Evolutionary conservation across 225 moss, liverwort and hornwort species (phyloP).

Genomic region (Polytrichum commune): DNA sequence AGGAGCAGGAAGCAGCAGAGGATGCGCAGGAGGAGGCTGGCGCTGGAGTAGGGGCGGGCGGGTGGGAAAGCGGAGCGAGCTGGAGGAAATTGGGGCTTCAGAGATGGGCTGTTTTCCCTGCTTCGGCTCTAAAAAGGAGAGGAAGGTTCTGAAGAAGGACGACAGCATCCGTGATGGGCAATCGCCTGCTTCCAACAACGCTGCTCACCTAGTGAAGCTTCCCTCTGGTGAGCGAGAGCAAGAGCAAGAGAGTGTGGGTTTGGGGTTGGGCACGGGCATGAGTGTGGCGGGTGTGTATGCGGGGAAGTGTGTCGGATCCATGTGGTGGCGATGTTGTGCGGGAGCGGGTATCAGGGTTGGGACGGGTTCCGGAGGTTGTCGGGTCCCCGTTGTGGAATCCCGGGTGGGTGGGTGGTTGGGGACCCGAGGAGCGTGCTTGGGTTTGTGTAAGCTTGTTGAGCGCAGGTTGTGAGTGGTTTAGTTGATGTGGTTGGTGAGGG

Average conservation of each 20-base stretch:
- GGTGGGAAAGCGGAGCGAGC: slow-evolving; percentile 19
- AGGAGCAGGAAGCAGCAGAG: not conserved
- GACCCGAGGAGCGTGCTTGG: not conserved
- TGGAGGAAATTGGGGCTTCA: slow-evolving; percentile 31
- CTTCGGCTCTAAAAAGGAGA: slow-evolving; percentile 73
- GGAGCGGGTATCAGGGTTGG: no score
- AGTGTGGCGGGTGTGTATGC: no score
- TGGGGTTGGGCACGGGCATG: not conserved
- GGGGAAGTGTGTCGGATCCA: no score
- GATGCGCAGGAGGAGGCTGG: not conserved
- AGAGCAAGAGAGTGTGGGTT: not conserved
- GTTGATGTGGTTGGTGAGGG: no score
- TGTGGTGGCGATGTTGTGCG: no score
- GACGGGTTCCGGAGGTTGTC: no score
- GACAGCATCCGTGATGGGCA: slow-evolving; percentile 62
- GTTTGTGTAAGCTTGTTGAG: not conserved
- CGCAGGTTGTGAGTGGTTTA: slow-evolving; percentile 1
- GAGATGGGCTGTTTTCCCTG: slow-evolving; percentile 99
- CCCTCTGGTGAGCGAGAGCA: slow-evolving; percentile 49
- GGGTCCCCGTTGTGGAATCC: no score
- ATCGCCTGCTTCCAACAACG: slow-evolving; percentile 41
- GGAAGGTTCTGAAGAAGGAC: slow-evolving; percentile 76
- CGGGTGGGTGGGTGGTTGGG: not conserved
- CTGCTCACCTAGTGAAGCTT: slow-evolving; percentile 46
- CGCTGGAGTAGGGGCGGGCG: slow-evolving; percentile 18